Conservation (phyloP, 148 eudicot genomes). For the Pharnaceum exiguum region DNA sequence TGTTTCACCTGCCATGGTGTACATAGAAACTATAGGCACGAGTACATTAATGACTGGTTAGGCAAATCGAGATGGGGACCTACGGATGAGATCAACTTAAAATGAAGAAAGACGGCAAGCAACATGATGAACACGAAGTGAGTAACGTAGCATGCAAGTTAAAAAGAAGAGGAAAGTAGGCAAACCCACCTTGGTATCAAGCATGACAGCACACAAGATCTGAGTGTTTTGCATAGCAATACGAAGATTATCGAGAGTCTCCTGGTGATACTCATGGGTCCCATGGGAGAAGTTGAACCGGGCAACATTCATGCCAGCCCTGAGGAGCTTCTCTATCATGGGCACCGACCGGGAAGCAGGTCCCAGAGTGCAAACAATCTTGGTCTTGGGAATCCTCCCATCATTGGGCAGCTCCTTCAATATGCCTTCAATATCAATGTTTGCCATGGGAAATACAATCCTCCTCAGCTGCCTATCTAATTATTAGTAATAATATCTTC, state of each 20-base stretch:
- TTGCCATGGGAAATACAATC: no score
- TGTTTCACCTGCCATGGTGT: no score
- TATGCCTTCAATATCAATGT: constrained; percentile 66
- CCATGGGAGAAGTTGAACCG: constrained; percentile 70
- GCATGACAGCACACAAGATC: constrained; percentile 67
- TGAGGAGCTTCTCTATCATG: constrained; percentile 60
- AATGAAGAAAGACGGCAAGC: no score
- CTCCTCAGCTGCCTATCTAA: no score
- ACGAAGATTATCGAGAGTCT: constrained; percentile 55
- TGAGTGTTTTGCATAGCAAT: constrained; percentile 63
- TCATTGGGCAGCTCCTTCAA: constrained; percentile 51
- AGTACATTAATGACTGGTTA: no score
- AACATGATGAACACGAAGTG: neutral
- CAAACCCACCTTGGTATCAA: constrained; percentile 75
- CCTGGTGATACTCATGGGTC: constrained; percentile 59
- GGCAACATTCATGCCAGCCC: constrained; percentile 67
- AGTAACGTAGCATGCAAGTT: neutral
- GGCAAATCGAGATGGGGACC: no score
- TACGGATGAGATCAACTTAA: no score
- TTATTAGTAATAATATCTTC: no score
- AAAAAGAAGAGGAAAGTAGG: neutral
- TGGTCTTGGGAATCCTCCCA: constrained; percentile 60
- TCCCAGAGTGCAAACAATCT: constrained; percentile 68
- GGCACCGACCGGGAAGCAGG: constrained; percentile 53
- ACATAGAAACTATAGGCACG: no score